Evolutionary conservation across 1,139 yeast species (phyloP).

Genomic region (Nadsonia starkeyi-henricii): DNA sequence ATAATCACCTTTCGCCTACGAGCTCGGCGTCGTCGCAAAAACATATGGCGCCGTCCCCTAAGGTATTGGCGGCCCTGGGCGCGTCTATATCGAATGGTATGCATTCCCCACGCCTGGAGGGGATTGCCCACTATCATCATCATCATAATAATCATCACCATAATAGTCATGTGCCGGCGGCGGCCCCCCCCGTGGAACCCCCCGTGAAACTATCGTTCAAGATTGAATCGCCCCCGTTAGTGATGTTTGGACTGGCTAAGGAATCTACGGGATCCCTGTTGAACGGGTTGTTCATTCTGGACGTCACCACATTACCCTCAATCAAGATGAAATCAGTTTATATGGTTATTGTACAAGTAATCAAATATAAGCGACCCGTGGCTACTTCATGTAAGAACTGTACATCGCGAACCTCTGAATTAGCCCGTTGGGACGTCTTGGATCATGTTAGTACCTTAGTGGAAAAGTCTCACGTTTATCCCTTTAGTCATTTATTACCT

Average conservation of each 20-base stretch:
- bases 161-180: not conserved
- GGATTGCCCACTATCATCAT: not conserved
- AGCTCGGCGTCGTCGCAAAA: not conserved
- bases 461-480: slow-evolving; percentile 61
- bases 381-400: slow-evolving; percentile 3
- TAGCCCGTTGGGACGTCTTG: slow-evolving; percentile 85
- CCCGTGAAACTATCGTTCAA: slow-evolving; percentile 38
- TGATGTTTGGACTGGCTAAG: slow-evolving; percentile 61
- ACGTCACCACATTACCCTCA: slow-evolving; percentile 17
- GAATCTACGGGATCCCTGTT: slow-evolving; percentile 80
- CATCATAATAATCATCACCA: not conserved
- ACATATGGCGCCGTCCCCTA: not conserved
- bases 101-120: not conserved
- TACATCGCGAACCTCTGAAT: slow-evolving; percentile 31
- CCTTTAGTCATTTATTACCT: slow-evolving; percentile 83
- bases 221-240: slow-evolving; percentile 83
- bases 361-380: slow-evolving; percentile 20
- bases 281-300: slow-evolving; percentile 46
- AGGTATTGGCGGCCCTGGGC: not conserved
- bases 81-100: not conserved
- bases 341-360: slow-evolving; percentile 54
- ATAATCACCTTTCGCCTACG: not conserved
- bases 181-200: slow-evolving; percentile 5
- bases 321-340: slow-evolving; percentile 41
- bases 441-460: slow-evolving; percentile 38